Base-by-base conservation (phyloP, 805 yeast genomes). In the Hanseniaspora opuntiae region DNA sequence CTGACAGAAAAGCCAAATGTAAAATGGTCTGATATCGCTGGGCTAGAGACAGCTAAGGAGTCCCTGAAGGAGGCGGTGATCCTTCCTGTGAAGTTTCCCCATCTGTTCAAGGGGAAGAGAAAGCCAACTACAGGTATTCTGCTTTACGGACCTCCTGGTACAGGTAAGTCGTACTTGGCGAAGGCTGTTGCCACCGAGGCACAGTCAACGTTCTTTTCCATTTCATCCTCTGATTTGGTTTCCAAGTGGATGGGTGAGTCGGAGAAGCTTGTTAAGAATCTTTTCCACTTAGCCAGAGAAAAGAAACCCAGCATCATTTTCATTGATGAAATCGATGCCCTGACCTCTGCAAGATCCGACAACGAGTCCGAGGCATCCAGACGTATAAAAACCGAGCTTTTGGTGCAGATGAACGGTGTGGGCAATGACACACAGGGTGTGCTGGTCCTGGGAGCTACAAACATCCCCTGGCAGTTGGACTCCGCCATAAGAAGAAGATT, bases 181-280 rank as follows among this genome's bases (percentile, higher is more conserved):
- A 93, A 93, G 65, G 98, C 98, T 0, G 97, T 93, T 9, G 98
- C 98, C 25, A 93, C 98, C 0, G 98, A 93, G 63, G 96, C 97
- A 48, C 88, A 90, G 65, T 86, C 97, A 0, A 93, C 98, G 0
- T 93, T 93, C 62, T 93, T 93, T 69, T 85, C 96, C 2, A 95
- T 93, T 1, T 84, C 95, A n/a, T 87, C 96, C 0, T 85, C 95
- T 14, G 98, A 93, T 67, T 75, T 93, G 61, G 97, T 93, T 3
- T 84, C 95, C 59, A 93, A 93, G 68, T 93, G 98, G 98, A 90
- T 90, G 97, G 98, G 98, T 61, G 98, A 93, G 67, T 82, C 94
- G 25, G 98, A 93, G 68, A 80, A 97, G 68, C 77, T 93, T 55
- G 97, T 93, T 28, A 93, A 90, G 67, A 97, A 93, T 65, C 74